A percentile compares a stretch with the other conserved stretches of the same genome.
These are phyloP conservation scores for Lecanicillium sp. DNA, from an alignment of 2,329 filamentous ascomycete species.

Conservation along the genomic window DNA sequence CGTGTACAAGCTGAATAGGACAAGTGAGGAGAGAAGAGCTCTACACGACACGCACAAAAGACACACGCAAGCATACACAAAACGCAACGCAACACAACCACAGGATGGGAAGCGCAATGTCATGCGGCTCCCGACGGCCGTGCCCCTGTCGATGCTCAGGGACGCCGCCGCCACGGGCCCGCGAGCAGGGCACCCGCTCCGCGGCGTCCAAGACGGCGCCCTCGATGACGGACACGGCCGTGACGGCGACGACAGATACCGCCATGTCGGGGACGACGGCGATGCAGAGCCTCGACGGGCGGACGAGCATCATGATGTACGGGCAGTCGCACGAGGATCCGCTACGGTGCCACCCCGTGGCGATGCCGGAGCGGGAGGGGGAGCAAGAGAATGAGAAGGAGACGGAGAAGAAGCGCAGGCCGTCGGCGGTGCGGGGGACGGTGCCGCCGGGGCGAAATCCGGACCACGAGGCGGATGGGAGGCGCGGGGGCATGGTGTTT, in stretches of 20 bases:
- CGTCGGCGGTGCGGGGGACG: not conserved
- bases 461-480: too few relatives aligned
- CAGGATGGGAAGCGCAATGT: not conserved
- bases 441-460: not conserved
- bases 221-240: not conserved
- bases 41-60: too few relatives aligned
- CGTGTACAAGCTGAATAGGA: too few relatives aligned
- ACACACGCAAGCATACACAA: not conserved
- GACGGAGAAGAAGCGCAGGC: not conserved
- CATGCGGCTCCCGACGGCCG: not conserved
- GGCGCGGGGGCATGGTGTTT: not conserved
- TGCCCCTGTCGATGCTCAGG: not conserved
- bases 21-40: too few relatives aligned
- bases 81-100: too few relatives aligned
- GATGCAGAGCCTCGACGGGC: not conserved
- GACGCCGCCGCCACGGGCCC: not conserved
- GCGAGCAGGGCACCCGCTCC: not conserved
- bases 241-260: too few relatives aligned
- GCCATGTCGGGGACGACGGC: too few relatives aligned
- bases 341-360: conserved; percentile 1
- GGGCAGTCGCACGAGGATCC: conserved; percentile 1
- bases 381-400: too few relatives aligned
- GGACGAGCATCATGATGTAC: not conserved
- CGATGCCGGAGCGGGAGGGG: too few relatives aligned
- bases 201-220: not conserved